Percentiles rank a stretch among this genome's conserved stretches.
Evolutionary conservation across 345 rosid species (phyloP).

Genomic region (Sisymbrium altissimum): DNA sequence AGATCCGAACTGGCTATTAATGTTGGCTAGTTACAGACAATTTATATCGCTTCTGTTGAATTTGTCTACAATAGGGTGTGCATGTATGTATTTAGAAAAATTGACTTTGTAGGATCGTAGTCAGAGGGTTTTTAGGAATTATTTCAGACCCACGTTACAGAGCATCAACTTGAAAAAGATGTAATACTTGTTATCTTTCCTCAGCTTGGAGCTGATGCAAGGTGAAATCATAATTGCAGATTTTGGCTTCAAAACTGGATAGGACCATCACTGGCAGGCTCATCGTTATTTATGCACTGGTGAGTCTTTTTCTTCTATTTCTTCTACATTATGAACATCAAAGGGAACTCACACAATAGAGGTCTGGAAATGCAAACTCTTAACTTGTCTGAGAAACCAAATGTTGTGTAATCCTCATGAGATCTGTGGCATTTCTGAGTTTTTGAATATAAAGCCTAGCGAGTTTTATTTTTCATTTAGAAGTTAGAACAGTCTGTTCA

Average conservation of each 20-base stretch:
- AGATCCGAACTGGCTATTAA: slow-evolving; percentile 11
- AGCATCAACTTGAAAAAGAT: slow-evolving; percentile 8
- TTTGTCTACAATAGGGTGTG: neutral
- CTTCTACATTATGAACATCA: slow-evolving; percentile 2
- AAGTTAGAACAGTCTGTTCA: slow-evolving; percentile 10
- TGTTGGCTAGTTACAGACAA: neutral
- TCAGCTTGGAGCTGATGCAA: slow-evolving; percentile 35
- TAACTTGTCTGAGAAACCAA: neutral
- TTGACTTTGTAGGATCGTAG: slow-evolving; percentile 11
- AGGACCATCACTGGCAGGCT: slow-evolving; percentile 87
- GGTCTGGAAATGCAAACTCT: neutral
- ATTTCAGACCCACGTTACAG: slow-evolving; percentile 16
- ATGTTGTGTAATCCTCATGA: slow-evolving; percentile 1
- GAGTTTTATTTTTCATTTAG: neutral
- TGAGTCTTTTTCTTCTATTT: slow-evolving; percentile 35
- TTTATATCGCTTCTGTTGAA: neutral
- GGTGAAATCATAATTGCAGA: slow-evolving; percentile 54
- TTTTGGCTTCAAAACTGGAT: slow-evolving; percentile 99
- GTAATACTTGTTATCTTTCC: slow-evolving; percentile 15
- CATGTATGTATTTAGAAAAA: slow-evolving; percentile 13
- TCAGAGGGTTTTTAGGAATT: slow-evolving; percentile 7
- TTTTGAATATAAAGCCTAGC: neutral
- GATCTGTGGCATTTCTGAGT: slow-evolving; percentile 9
- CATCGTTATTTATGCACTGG: slow-evolving; percentile 92
- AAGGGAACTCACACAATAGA: neutral